These are phyloP conservation scores for Trypanosoma melophagium DNA, from an alignment of 208 protist species.

Conservation along the genomic window DNA sequence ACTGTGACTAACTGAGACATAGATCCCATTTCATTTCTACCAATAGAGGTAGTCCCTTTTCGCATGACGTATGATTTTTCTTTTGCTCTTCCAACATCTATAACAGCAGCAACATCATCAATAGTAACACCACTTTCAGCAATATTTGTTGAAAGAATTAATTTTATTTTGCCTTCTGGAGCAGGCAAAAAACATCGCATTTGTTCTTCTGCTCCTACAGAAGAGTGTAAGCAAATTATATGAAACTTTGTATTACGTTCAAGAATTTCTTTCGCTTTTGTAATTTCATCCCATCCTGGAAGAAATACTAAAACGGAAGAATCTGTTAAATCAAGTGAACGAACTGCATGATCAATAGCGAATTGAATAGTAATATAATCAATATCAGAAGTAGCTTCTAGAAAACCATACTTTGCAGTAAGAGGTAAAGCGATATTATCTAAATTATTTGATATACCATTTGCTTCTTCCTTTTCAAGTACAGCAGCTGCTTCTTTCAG, in stretches of 20 bases:
- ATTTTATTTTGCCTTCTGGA: constrained; percentile 87
- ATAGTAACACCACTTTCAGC: constrained; percentile 99
- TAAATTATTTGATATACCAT: not conserved
- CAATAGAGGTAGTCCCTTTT: constrained; percentile 29
- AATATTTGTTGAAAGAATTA: constrained; percentile 99
- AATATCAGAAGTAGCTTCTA: constrained; percentile 71
- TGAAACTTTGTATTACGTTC: constrained; percentile 66
- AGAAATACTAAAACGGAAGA: constrained; percentile 91
- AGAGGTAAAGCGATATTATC: not conserved
- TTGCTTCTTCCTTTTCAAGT: constrained; percentile 13
- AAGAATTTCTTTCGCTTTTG: constrained; percentile 64
- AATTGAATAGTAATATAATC: constrained; percentile 83
- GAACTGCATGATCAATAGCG: constrained; percentile 79
- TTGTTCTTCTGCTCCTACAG: constrained; percentile 96
- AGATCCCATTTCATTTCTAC: constrained; percentile 37
- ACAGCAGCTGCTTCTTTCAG: constrained; percentile 57
- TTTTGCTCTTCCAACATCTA: constrained; percentile 96
- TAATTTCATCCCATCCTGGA: constrained; percentile 93
- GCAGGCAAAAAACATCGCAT: constrained; percentile 96
- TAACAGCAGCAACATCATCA: constrained; percentile 98
- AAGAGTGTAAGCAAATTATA: constrained; percentile 88
- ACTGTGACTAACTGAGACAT: constrained; percentile 77
- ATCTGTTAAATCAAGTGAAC: constrained; percentile 62
- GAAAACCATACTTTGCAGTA: constrained; percentile 53
- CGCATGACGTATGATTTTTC: constrained; percentile 93